Percentiles rank a stretch among this genome's conserved stretches.
Evolutionary conservation across 306 rosid genomes (phyloP).

Genomic region (Oxytropis ochrocephala): DNA sequence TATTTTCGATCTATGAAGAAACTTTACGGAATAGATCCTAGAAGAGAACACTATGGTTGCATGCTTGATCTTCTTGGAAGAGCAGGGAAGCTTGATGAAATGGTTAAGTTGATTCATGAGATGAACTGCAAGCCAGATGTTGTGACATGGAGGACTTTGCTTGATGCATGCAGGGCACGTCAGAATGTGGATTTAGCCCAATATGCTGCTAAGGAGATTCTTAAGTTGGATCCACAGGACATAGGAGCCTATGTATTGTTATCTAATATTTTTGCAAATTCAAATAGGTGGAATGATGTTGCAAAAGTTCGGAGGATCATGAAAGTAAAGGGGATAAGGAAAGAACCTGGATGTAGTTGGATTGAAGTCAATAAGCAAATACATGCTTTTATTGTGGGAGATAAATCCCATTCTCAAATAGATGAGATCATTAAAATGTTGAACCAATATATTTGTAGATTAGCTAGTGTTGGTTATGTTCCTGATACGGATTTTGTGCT

Average conservation of each 20-base stretch:
- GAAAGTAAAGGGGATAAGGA: slow-evolving; percentile 59
- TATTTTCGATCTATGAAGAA: slow-evolving; percentile 75
- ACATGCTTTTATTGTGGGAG: slow-evolving; percentile 75
- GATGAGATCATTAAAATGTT: slow-evolving; percentile 51
- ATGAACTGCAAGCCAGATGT: slow-evolving; percentile 74
- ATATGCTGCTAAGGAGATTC: slow-evolving; percentile 64
- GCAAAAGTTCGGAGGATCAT: slow-evolving; percentile 59
- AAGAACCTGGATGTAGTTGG: slow-evolving; percentile 97
- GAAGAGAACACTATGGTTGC: slow-evolving; percentile 81
- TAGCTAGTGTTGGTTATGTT: slow-evolving; percentile 58
- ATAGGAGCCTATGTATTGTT: slow-evolving; percentile 73
- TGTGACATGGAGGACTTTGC: slow-evolving; percentile 80
- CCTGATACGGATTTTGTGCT: slow-evolving; percentile 81
- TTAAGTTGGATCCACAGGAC: slow-evolving; percentile 62
- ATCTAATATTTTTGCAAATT: slow-evolving; percentile 72
- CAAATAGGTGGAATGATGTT: slow-evolving; percentile 73
- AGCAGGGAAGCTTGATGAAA: slow-evolving; percentile 75
- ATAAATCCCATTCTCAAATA: slow-evolving; percentile 65
- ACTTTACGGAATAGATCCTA: slow-evolving; percentile 59
- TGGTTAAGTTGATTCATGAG: slow-evolving; percentile 55
- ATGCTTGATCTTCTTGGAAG: slow-evolving; percentile 92
- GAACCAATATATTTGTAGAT: slow-evolving; percentile 41
- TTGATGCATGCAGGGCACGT: slow-evolving; percentile 78
- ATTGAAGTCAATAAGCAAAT: slow-evolving; percentile 67
- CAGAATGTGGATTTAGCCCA: slow-evolving; percentile 61